These are phyloP conservation scores for Aspergillus fumigatus DNA, from an alignment of 2,329 filamentous ascomycete species.

Conservation along the genomic window DNA sequence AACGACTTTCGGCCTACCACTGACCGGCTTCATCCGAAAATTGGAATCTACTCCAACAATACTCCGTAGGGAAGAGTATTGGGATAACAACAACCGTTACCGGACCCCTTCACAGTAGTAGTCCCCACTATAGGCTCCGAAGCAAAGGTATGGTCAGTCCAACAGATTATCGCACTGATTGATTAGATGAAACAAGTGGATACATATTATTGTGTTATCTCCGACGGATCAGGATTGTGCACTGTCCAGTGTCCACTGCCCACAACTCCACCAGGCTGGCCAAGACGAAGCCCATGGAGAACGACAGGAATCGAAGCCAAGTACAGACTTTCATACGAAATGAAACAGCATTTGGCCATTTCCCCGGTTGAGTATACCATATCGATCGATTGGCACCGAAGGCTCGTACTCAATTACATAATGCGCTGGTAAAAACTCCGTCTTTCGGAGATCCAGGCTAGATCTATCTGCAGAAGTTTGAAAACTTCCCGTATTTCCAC, in stretches of 20 bases:
- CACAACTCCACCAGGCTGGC: not conserved
- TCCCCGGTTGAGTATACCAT: not conserved
- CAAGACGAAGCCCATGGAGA: not conserved
- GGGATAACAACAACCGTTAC: not conserved
- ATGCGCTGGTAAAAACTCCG: not conserved
- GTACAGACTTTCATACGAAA: not conserved
- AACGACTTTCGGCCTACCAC: no score
- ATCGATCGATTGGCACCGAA: not conserved
- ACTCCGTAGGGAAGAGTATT: not conserved
- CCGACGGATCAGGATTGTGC: not conserved
- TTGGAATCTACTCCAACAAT: not conserved
- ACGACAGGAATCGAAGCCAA: not conserved
- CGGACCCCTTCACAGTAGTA: not conserved
- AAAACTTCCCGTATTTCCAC: no score
- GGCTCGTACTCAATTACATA: not conserved
- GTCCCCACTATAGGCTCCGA: not conserved
- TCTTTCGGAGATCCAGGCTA: no score
- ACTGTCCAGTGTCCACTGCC: not conserved
- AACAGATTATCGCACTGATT: slow-evolving; percentile 9
- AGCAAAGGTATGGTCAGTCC: not conserved
- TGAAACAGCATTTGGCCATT: not conserved
- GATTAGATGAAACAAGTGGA: slow-evolving; percentile 23
- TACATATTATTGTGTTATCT: slow-evolving; percentile 14
- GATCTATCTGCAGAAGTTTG: no score
- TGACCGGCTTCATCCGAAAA: not conserved